Conservation (phyloP, 2,329 filamentous ascomycete genomes). For the Alternaria dauci region DNA sequence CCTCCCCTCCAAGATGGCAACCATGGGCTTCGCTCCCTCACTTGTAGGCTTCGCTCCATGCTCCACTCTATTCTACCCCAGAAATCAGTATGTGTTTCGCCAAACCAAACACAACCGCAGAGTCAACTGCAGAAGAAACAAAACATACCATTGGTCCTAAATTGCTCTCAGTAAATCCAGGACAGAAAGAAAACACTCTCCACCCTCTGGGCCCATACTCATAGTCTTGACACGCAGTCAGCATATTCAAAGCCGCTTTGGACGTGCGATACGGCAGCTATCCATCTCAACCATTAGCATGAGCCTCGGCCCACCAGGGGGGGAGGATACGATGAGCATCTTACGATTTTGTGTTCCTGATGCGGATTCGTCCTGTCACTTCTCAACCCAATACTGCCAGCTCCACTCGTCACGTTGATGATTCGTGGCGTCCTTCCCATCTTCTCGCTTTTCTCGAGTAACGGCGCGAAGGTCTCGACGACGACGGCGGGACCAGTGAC, state of each 20-base stretch:
- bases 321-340: not conserved
- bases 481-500: too few species aligned
- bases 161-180: conserved; percentile 46
- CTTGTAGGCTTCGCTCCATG: conserved; percentile 44
- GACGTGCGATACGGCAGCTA: conserved; percentile 39
- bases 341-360: conserved; percentile 25
- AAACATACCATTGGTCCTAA: conserved; percentile 21
- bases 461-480: conserved; percentile 17
- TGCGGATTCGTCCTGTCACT: conserved; percentile 28
- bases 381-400: conserved; percentile 39
- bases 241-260: conserved; percentile 52
- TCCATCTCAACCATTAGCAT: not conserved
- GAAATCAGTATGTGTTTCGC: not conserved
- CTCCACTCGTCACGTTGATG: conserved; percentile 43
- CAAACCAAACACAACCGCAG: not conserved
- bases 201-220: conserved; percentile 39
- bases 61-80: conserved; percentile 16
- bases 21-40: conserved; percentile 42
- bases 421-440: conserved; percentile 32
- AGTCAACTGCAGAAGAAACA: too few species aligned
- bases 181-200: conserved; percentile 48
- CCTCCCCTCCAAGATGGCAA: conserved; percentile 47
- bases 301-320: not conserved
- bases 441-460: conserved; percentile 20
- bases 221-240: conserved; percentile 41